These are phyloP conservation scores for Boehmeria nivea DNA, from an alignment of 306 rosid species.

Conservation along the genomic window DNA sequence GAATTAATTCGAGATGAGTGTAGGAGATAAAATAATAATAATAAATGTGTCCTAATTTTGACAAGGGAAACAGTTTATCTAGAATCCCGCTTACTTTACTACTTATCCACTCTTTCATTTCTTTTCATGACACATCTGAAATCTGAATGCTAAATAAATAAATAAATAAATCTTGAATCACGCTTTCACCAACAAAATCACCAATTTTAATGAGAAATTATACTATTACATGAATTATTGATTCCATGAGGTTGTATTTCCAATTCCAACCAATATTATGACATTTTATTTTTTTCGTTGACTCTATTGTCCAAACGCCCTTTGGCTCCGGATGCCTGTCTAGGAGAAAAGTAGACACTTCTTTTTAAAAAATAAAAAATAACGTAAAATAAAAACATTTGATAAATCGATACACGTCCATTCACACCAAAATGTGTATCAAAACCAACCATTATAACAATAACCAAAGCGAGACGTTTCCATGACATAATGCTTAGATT, in stretches of 20 bases:
- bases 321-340: not conserved
- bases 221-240: not conserved
- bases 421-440: not conserved
- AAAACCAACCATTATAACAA: no score
- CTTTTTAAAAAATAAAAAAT: no score
- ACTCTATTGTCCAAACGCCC: not conserved
- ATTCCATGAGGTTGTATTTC: no score
- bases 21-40: not conserved
- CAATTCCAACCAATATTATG: no score
- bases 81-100: conserved; percentile 22
- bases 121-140: not conserved
- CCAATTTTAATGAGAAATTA: not conserved
- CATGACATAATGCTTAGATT: no score
- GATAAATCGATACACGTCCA: not conserved
- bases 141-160: not conserved
- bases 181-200: not conserved
- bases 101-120: not conserved
- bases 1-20: not conserved
- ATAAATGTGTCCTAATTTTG: not conserved
- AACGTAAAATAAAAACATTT: no score
- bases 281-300: conserved; percentile 1
- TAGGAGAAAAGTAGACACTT: not conserved
- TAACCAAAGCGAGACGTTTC: no score
- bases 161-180: not conserved
- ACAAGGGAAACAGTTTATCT: conserved; percentile 12